Base-by-base conservation (phyloP, 768 basidiomycete genomes). In the Boletus rubescentipes region DNA sequence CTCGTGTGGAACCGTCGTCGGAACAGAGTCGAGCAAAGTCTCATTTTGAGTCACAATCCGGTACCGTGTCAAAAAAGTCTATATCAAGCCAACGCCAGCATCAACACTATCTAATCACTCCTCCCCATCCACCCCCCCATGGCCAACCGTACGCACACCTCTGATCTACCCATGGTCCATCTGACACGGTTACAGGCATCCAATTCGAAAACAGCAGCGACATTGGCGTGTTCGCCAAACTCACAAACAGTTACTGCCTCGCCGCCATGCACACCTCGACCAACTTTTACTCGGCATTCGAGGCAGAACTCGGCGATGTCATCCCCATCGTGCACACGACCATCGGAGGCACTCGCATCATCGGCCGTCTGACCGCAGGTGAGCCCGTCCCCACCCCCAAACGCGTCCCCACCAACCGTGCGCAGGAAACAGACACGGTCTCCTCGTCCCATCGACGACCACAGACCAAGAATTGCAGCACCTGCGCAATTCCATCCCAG, bases 401-500 rank as follows among this genome's bases (percentile, higher is more conserved):
- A 1, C 10, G 2, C 0, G 10, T 9, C 32, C 29, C 11, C 3
- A 2, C 49, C 11, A 39, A 9, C 36, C 2, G 40, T 46, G 31
- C 46, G 44, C 67, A 89, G 93, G 94, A 53, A 99, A 99, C 76
- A 85, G 93, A 60, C 95, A 99, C 71, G 97, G 97, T 51, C 84
- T 99, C 29, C 91, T 99, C 55, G 93, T 99, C 21, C 97, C 97
- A 9, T 86, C 91, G 48, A 86, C 93, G 50, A 95, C 97, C 44
- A 95, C 95, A 46, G 97, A 98, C 70, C 97, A 98, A 68, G 97
- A 99, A 71, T 84, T 98, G 2, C 97, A 98, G 72, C 97, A 99
- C 72, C 81, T 99, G 53, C 89, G 97, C 32, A 99, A 98, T 69
- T 84, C 94, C 10, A 81, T 98, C 32, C 97, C 97, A 5, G 93